Evolutionary conservation across 768 basidiomycete species (phyloP).

Genomic region (Russula earlei): DNA sequence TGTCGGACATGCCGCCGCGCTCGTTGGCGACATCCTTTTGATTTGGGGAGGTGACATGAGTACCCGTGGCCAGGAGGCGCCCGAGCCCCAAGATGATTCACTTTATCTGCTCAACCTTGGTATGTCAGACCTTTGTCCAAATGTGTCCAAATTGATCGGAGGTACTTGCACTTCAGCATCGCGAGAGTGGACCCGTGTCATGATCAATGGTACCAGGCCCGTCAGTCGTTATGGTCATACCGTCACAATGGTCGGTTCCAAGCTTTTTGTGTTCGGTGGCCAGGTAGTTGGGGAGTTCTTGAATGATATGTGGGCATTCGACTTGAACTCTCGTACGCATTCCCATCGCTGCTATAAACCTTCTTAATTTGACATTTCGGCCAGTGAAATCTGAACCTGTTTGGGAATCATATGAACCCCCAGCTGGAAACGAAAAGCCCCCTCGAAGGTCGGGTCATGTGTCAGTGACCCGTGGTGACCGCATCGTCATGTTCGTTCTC

Average conservation of each 20-base stretch:
- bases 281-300: constrained; percentile 90
- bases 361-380: not conserved
- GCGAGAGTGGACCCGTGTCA: constrained; percentile 55
- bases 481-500: constrained; percentile 15
- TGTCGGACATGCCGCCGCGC: constrained; percentile 94
- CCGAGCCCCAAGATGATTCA: constrained; percentile 82
- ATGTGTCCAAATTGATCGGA: no score
- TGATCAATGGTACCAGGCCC: constrained; percentile 68
- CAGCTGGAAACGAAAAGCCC: constrained; percentile 45
- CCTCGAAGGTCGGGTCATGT: constrained; percentile 88
- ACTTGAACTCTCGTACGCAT: constrained; percentile 81
- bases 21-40: constrained; percentile 91
- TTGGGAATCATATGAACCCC: constrained; percentile 75
- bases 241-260: constrained; percentile 82
- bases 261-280: constrained; percentile 90
- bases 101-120: constrained; percentile 91
- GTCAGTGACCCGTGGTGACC: constrained; percentile 68
- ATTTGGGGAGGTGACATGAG: constrained; percentile 99
- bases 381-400: constrained; percentile 74
- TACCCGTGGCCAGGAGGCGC: constrained; percentile 50
- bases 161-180: constrained; percentile 21
- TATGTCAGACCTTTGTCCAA: constrained; percentile 32
- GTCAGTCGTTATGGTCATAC: constrained; percentile 91
- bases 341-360: not conserved
- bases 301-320: constrained; percentile 93